Evolutionary conservation across 2,329 filamentous ascomycete species (phyloP).

Genomic region (Colletotrichum sp.): DNA sequence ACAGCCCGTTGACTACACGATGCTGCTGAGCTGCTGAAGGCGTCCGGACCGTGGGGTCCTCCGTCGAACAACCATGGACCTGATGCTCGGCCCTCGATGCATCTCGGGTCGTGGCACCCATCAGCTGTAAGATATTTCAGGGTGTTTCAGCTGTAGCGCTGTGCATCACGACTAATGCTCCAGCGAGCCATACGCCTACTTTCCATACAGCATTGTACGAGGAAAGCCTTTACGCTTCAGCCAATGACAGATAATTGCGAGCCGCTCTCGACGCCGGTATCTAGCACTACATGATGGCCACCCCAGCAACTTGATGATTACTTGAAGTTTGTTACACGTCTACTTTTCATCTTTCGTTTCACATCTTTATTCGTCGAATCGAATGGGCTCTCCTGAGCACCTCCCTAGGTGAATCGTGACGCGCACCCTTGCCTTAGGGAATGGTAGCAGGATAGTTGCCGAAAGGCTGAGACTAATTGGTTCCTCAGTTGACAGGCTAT

Average conservation of each 20-base stretch:
- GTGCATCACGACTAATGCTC: background rate
- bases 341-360: background rate
- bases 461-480: background rate
- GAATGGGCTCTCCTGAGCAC: background rate
- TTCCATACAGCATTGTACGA: background rate
- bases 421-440: background rate
- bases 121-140: background rate
- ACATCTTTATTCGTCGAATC: background rate
- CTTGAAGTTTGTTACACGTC: background rate
- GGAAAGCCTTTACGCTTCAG: background rate
- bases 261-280: background rate
- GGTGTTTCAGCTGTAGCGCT: background rate
- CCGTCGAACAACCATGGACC: background rate
- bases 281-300: background rate
- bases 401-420: background rate
- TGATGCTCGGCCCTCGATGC: background rate
- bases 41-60: background rate
- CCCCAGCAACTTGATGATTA: background rate
- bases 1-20: background rate
- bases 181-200: background rate
- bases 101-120: background rate
- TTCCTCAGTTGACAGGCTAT: background rate
- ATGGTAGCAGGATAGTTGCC: background rate
- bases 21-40: background rate
- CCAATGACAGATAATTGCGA: background rate